phyloP scores from a whole-genome alignment of 2,329 filamentous ascomycete genomes.

The Fusarium buxicola region DNA sequence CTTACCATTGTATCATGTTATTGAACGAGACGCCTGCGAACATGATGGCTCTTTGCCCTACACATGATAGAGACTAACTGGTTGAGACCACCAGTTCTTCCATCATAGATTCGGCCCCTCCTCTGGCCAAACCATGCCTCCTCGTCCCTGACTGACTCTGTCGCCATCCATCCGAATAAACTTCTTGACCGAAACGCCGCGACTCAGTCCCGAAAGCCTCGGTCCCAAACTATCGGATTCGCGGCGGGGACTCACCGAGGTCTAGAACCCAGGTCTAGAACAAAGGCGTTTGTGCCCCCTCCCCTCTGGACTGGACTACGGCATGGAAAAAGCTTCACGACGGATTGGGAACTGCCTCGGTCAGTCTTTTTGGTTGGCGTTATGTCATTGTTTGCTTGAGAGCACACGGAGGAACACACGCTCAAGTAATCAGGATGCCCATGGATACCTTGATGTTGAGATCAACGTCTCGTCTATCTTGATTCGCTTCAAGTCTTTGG shows the following conservation, averaged over 20 bases:
- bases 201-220: conserved; percentile 1
- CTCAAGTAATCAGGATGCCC: too few species aligned
- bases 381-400: neutral
- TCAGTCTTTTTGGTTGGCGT: neutral
- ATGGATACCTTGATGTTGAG: conserved; percentile 6
- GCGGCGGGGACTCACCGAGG: neutral
- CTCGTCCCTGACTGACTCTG: neutral
- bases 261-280: neutral
- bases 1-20: neutral
- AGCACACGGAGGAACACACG: neutral
- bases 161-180: neutral
- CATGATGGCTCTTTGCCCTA: too few species aligned
- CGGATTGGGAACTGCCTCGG: neutral
- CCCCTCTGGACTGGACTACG: neutral
- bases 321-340: neutral
- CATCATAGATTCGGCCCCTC: too few species aligned
- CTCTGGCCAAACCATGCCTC: neutral
- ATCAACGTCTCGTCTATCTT: conserved; percentile 28
- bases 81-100: too few species aligned
- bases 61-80: too few species aligned
- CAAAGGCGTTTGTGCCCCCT: neutral
- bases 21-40: neutral
- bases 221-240: conserved; percentile 1
- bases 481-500: conserved; percentile 10
- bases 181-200: conserved; percentile 3